Conservation (phyloP, 2,329 filamentous ascomycete genomes). For the Epichloe typhina region DNA sequence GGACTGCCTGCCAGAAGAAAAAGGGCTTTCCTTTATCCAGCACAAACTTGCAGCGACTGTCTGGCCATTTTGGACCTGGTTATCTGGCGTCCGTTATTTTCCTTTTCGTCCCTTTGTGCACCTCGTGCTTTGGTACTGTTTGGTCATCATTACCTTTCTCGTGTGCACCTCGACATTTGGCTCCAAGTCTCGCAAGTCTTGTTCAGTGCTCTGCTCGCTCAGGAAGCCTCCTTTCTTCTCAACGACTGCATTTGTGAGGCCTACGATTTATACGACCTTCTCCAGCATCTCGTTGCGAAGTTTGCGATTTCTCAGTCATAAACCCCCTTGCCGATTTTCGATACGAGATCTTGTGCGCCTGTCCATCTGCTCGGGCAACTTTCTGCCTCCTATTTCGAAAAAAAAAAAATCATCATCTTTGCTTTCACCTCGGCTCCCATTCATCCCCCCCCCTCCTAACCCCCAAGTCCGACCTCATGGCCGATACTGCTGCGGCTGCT, state of each 20-base stretch:
- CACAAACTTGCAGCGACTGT: conserved; percentile 4
- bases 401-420: conserved; percentile 1
- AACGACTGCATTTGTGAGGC: neutral
- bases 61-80: conserved; percentile 4
- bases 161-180: conserved; percentile 1
- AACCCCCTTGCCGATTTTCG: neutral
- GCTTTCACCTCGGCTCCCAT: neutral
- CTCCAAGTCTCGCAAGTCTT: conserved; percentile 2
- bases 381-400: neutral
- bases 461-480: conserved; percentile 39
- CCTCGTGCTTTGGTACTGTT: conserved; percentile 2
- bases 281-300: neutral
- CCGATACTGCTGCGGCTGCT: conserved; percentile 56
- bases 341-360: neutral
- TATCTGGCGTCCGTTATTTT: conserved; percentile 4
- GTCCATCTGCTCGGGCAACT: neutral
- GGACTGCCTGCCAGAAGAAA: conserved; percentile 4
- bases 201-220: neutral
- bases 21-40: conserved; percentile 3
- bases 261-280: neutral
- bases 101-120: conserved; percentile 2
- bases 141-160: conserved; percentile 2
- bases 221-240: neutral
- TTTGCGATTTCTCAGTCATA: neutral
- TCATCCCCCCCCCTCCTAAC: neutral